Evolutionary conservation across 2,329 filamentous ascomycete genomes (phyloP), one percentile per base, ranked within the genome.

Genomic region (Apiospora rasikravindrae): DNA sequence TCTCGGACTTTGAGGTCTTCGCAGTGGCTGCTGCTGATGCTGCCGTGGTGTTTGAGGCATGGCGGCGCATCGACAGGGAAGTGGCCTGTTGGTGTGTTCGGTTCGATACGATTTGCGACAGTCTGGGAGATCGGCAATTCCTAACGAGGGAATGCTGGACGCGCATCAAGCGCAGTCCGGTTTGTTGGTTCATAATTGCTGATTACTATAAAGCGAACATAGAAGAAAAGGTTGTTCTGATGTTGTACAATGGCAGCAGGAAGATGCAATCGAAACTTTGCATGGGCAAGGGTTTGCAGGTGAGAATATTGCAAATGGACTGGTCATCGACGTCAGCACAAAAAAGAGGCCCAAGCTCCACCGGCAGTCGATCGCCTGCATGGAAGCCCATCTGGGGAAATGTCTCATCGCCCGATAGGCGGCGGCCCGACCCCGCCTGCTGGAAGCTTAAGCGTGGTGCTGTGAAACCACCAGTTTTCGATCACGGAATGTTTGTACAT

Each of bases 81-180:
- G 67, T 68, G 16, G 40, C 66, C 19, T n/a, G 6, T 37, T 68
- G 67, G n/a, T 40, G 22, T 22, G 33, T 40, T 40, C 19, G 33
- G 10, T 14, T 64, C 3, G 57, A 10, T 37, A 11, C 10, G 22
- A 11, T n/a, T 3, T 64, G 57, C 33, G 57, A 64, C 19, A 19
- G 3, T 10, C 33, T 57, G 26, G 51, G 33, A 57, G 51, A 57
- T 16, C 33, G 57, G 57, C 57, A 40, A 22, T 64, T 64, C 57
- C 57, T 40, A 44, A 64, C 53, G 69, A 71, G 53, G 19, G 71
- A 61, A 42, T 44, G 42, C 69, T 57, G 49, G 69, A 33, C 67
- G 67, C 69, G 70, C 51, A 73, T 67, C 57, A 70, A 66, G 67
- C 70, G 72, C 72, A 70, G 45, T 73, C 72, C 72, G 33, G 70